Evolutionary conservation across 2,329 filamentous ascomycete genomes (phyloP), one percentile per base, ranked within the genome.

Genomic region (Daldinia sp.): DNA sequence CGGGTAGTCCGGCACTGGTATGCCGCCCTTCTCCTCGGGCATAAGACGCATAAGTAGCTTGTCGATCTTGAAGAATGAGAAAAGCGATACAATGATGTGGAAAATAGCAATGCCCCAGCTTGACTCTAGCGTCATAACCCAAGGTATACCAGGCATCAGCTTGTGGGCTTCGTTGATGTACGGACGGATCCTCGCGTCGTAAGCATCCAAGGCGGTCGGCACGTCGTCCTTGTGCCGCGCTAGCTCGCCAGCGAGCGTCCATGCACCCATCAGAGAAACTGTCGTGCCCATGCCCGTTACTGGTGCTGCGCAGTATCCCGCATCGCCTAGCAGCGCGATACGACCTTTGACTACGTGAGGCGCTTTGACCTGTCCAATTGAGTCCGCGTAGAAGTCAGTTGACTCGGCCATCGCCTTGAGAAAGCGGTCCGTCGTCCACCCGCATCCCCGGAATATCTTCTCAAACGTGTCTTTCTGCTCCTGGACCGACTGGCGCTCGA

Each of bases 171-270:
- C 74, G 7, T 78, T 72, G 28, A 87, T 78, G 60, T 84, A 84
- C 0, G 84, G 85, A 6, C 79, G 75, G 50, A 87, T 78, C 0
- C 73, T 74, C n/a, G 70, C 61, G 55, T 87, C 82, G 65, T 88
- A 88, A 0, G 74, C 76, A 39, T 73, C 71, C 12, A 85, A 76
- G 23, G 81, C 84, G 0, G 51, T 72, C 1, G 67, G 59, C 2
- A 83, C 70, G 12, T 75, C 70, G 6, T 75, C 15, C 9, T 70
- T 70, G 39, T 79, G 74, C 35, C 74, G 74, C 26, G 75, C 74
- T 13, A 86, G 76, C 76, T 88, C 87, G 1, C 88, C 88, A 0
- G 87, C 87, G 3, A 90, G 79, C 2, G 88, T 76, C 72, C 89
- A 90, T 0, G 86, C 85, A 0, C 83, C 83, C 0, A 85, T 73